These are phyloP conservation scores for Blepharisma undulans DNA, from an alignment of 169 alveolate genomes.

Conservation along the genomic window DNA sequence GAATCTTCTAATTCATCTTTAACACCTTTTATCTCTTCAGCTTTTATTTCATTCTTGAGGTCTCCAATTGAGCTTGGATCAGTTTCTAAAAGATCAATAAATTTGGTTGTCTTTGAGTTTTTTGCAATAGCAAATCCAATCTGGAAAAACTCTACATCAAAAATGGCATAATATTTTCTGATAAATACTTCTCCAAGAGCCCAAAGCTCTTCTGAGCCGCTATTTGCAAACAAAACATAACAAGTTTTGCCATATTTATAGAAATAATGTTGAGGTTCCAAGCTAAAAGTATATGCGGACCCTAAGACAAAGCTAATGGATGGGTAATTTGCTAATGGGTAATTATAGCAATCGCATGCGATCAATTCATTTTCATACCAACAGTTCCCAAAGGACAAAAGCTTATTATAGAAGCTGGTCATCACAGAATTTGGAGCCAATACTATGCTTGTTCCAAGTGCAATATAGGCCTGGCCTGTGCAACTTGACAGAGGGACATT, in stretches of 20 bases:
- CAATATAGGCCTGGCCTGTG: too few relatives aligned
- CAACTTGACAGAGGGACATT: not conserved
- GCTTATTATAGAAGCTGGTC: too few relatives aligned
- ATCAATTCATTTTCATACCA: too few relatives aligned
- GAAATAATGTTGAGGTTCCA: constrained; percentile 17
- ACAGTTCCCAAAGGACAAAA: too few relatives aligned
- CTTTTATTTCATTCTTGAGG: not conserved
- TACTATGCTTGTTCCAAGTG: too few relatives aligned
- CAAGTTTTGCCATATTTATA: not conserved
- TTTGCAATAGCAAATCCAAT: constrained; percentile 57
- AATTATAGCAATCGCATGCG: not conserved
- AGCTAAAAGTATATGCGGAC: not conserved
- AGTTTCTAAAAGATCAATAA: not conserved
- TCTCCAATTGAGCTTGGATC: not conserved
- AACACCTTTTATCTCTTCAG: not conserved
- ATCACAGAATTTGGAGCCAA: too few relatives aligned
- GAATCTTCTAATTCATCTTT: not conserved
- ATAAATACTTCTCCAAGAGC: constrained; percentile 68
- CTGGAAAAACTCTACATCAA: constrained; percentile 66
- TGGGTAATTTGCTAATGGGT: not conserved
- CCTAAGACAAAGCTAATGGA: not conserved
- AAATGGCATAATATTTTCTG: constrained; percentile 57
- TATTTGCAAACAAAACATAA: not conserved
- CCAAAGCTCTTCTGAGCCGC: constrained; percentile 51
- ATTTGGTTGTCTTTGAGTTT: not conserved